Evolutionary conservation across 805 yeast genomes (phyloP).

Genomic region (Cyberlindnera petersonii): DNA sequence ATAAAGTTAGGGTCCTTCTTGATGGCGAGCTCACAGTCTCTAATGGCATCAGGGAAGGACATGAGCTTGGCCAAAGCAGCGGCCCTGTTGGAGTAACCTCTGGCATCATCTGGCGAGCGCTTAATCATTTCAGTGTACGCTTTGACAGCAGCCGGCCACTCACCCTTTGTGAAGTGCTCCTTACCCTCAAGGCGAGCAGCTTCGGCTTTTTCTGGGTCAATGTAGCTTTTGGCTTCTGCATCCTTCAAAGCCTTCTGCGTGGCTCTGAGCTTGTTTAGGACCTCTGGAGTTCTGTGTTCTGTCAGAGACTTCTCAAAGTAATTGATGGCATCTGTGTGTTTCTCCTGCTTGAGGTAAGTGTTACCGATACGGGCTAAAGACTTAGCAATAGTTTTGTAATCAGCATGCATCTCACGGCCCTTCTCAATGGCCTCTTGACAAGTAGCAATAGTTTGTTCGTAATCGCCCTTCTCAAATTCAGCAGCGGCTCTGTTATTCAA

Average conservation of each 20-base stretch:
- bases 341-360: slow-evolving; percentile 69
- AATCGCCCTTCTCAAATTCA: slow-evolving; percentile 92
- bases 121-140: slow-evolving; percentile 94
- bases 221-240: slow-evolving; percentile 70
- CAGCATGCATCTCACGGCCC: slow-evolving; percentile 87
- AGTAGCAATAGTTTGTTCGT: slow-evolving; percentile 77
- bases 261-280: slow-evolving; percentile 77
- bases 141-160: slow-evolving; percentile 95
- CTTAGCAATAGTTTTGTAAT: slow-evolving; percentile 87
- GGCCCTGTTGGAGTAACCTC: slow-evolving; percentile 97
- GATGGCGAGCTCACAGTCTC: slow-evolving; percentile 89
- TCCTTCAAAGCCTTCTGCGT: slow-evolving; percentile 83
- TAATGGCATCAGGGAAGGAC: slow-evolving; percentile 96
- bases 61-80: slow-evolving; percentile 91
- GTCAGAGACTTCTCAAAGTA: slow-evolving; percentile 87
- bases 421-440: slow-evolving; percentile 80
- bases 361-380: slow-evolving; percentile 91
- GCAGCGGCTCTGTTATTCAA: slow-evolving; percentile 98
- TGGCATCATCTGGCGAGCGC: slow-evolving; percentile 94
- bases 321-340: slow-evolving; percentile 69
- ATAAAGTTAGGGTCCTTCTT: slow-evolving; percentile 82
- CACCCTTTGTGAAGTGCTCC: slow-evolving; percentile 81
- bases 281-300: slow-evolving; percentile 95
- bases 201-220: slow-evolving; percentile 91
- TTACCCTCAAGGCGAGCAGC: slow-evolving; percentile 93